phyloP scores from a whole-genome alignment of 257 asterid species.

The Haberlea rhodopensis region DNA sequence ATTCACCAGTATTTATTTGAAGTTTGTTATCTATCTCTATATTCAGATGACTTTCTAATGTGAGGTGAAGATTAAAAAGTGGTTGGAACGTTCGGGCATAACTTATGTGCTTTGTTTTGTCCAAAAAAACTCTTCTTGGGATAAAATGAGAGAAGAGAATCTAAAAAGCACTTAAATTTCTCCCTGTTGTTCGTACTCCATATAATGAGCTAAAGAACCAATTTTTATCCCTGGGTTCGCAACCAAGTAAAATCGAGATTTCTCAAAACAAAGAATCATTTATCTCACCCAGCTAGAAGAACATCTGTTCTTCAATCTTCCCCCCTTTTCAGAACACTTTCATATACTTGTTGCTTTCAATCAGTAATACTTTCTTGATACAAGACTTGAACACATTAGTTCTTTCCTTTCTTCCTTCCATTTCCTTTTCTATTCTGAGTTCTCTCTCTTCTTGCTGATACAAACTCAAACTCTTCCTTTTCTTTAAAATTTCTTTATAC shows the following conservation, averaged over 20 bases:
- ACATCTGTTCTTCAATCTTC: background rate
- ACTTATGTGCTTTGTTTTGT: background rate
- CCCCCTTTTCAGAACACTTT: background rate
- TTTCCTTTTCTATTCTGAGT: background rate
- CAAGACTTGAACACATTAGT: background rate
- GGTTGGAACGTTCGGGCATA: background rate
- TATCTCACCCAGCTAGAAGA: no score
- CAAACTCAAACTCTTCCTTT: conserved; percentile 21
- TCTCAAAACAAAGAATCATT: no score
- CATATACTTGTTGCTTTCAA: background rate
- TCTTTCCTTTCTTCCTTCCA: background rate
- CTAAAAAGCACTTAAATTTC: no score
- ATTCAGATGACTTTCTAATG: no score
- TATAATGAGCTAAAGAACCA: background rate
- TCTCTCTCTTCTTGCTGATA: background rate
- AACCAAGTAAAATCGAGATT: background rate
- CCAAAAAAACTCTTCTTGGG: background rate
- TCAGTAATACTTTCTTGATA: background rate
- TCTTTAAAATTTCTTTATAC: conserved; percentile 19
- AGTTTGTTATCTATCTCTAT: no score
- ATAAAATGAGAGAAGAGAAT: background rate
- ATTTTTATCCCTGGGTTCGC: background rate
- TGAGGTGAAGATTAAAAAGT: no score
- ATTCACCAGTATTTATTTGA: no score
- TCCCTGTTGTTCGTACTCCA: no score